Conservation (phyloP, 1,284 basidiomycete genomes). For the Leccinum insolens region DNA sequence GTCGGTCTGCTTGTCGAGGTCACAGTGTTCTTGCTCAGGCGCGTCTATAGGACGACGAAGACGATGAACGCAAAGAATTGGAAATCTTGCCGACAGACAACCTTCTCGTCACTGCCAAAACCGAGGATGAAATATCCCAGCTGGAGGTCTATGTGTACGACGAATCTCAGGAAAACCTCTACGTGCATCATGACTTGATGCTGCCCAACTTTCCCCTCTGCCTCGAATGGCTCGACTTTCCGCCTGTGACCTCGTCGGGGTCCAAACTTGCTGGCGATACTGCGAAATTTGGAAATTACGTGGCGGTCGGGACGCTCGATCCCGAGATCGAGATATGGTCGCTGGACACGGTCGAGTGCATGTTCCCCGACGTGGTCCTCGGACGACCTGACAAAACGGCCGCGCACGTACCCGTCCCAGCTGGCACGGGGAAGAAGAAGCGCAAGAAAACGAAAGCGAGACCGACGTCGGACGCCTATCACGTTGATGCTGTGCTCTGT, state of each 20-base stretch:
- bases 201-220: constrained; percentile 97
- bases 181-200: constrained; percentile 98
- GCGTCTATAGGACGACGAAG: constrained; percentile 56
- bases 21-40: constrained; percentile 7
- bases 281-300: constrained; percentile 78
- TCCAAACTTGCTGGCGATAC: constrained; percentile 17
- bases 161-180: constrained; percentile 90
- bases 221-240: constrained; percentile 98
- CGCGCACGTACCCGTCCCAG: constrained; percentile 73
- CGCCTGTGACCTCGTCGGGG: constrained; percentile 56
- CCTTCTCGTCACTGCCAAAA: constrained; percentile 91
- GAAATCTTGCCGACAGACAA: constrained; percentile 92
- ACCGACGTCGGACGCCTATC: constrained; percentile 68
- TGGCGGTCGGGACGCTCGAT: constrained; percentile 97
- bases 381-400: constrained; percentile 88
- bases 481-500: constrained; percentile 92
- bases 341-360: constrained; percentile 89
- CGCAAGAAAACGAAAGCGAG: constrained; percentile 85
- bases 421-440: constrained; percentile 93
- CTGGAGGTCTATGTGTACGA: constrained; percentile 96
- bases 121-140: constrained; percentile 96
- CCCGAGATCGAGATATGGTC: constrained; percentile 99
- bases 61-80: constrained; percentile 88
- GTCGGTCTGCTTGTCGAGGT: constrained; percentile 44
- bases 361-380: constrained; percentile 93